Conservation (phyloP, 768 basidiomycete species). For the Cantharellus cinnabarinus region DNA sequence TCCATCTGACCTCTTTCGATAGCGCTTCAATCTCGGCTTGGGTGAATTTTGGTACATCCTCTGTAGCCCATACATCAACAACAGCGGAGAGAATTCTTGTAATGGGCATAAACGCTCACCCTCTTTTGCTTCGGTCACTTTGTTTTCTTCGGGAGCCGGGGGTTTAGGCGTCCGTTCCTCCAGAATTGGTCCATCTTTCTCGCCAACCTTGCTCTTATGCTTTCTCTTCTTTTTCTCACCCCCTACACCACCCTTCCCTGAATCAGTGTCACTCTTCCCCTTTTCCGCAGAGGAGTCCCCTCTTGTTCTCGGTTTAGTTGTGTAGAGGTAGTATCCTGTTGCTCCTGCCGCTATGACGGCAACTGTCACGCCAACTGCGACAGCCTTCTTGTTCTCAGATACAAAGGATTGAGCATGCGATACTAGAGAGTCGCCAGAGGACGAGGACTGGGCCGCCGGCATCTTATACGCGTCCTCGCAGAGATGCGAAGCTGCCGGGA, state of each 20-base stretch:
- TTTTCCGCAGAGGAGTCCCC: slow-evolving; percentile 7
- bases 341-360: slow-evolving; percentile 49
- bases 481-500: too few species aligned
- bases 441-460: neutral
- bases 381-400: slow-evolving; percentile 56
- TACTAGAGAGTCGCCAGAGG: slow-evolving; percentile 4
- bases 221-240: slow-evolving; percentile 29
- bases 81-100: slow-evolving; percentile 1
- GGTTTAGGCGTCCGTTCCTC: slow-evolving; percentile 44
- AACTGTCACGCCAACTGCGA: slow-evolving; percentile 52
- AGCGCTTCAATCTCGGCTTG: slow-evolving; percentile 14
- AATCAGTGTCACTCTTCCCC: slow-evolving; percentile 11
- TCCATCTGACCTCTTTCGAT: slow-evolving; percentile 7
- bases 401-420: slow-evolving; percentile 22
- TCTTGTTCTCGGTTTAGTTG: slow-evolving; percentile 1
- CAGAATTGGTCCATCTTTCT: slow-evolving; percentile 50
- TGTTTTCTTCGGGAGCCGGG: neutral
- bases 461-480: too few species aligned
- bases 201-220: slow-evolving; percentile 39
- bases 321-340: slow-evolving; percentile 44
- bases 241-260: slow-evolving; percentile 27
- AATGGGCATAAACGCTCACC: slow-evolving; percentile 15
- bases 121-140: slow-evolving; percentile 3
- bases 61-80: neutral
- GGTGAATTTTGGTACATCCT: slow-evolving; percentile 6